Evolutionary conservation across 2,329 filamentous ascomycete genomes (phyloP), one percentile per base, ranked within the genome.

Genomic region (Fusarium kyushuense): DNA sequence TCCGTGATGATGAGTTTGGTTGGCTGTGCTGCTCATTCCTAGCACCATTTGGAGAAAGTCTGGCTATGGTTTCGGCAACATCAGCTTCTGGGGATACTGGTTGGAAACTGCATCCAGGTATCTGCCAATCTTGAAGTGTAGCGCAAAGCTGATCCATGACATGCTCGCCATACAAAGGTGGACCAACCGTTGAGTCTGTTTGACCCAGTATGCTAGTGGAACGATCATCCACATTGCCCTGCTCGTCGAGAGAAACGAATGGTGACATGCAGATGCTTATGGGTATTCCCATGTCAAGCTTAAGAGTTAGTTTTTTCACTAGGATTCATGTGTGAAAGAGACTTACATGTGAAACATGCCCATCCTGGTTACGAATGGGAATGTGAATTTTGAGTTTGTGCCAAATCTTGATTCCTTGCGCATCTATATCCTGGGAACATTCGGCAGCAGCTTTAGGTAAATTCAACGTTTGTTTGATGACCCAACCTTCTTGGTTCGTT

Each of bases 211-310:
- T 74, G 83, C 67, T 13, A 4, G 85, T 83, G 6, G 81, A 80
- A 70, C 88, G 85, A 46, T 84, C 83, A 54, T 92, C 82, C 4
- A 98, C 84, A 70, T 91, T 90, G 68, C 96, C 95, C 57, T 94
- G 87, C 42, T 96, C 93, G 72, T 95, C 92, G 36, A 97, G 87
- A 0, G 92, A 90, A 70, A 97, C 88, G 73, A 94, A 95, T 1
- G 95, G 94, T 2, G 96, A 98, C 67, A 98, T 97, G 79, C 97
- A 97, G 27, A 99, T 90, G 51, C 92, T 92, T 14, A 98, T 86
- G 1, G 96, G 94, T 19, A 98, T 87, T 25, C 93, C 94, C 48
- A 95, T 94, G 46, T 94, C 90, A 52, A 97, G 87, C 89, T 92
- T 6, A 1, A 14, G 9, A 12, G 4, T 54, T 12, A 51, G 23